phyloP scores from a whole-genome alignment of 257 asterid species.

The Mitragyna speciosa region DNA sequence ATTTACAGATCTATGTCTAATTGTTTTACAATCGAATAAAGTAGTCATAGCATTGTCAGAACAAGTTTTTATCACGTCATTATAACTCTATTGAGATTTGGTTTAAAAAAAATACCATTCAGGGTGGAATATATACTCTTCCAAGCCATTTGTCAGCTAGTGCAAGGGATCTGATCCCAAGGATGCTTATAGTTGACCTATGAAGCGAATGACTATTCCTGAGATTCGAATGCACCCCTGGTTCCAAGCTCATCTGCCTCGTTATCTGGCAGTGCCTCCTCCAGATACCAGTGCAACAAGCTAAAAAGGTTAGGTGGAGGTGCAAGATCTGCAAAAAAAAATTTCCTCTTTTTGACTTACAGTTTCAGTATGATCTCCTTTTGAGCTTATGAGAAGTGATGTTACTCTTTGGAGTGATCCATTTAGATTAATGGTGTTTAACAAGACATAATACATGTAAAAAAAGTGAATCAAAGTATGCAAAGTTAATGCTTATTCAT shows the following conservation, averaged over 20 bases:
- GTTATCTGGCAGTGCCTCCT: constrained; percentile 89
- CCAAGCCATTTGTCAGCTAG: constrained; percentile 90
- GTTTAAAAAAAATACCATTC: constrained; percentile 3
- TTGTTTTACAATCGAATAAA: not conserved
- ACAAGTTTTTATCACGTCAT: not conserved
- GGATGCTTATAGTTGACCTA: constrained; percentile 90
- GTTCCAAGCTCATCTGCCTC: constrained; percentile 90
- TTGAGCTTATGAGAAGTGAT: not conserved
- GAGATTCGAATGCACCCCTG: constrained; percentile 87
- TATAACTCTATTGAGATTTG: constrained; percentile 22
- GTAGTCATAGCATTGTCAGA: not conserved
- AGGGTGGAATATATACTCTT: constrained; percentile 94
- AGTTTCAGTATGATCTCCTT: not conserved
- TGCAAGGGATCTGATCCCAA: constrained; percentile 88
- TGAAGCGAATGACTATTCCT: constrained; percentile 89
- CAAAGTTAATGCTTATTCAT: not conserved
- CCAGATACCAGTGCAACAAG: constrained; percentile 86
- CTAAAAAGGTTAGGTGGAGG: constrained; percentile 62
- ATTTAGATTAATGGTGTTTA: not conserved
- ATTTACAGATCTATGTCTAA: not conserved
- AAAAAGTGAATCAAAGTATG: not conserved
- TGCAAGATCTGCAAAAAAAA: not conserved
- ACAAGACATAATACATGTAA: not conserved
- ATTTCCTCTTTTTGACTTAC: not conserved
- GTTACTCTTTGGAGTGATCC: not conserved